phyloP scores from a whole-genome alignment of 2,329 filamentous ascomycete genomes.

The Lasiodiplodia theobromae region DNA sequence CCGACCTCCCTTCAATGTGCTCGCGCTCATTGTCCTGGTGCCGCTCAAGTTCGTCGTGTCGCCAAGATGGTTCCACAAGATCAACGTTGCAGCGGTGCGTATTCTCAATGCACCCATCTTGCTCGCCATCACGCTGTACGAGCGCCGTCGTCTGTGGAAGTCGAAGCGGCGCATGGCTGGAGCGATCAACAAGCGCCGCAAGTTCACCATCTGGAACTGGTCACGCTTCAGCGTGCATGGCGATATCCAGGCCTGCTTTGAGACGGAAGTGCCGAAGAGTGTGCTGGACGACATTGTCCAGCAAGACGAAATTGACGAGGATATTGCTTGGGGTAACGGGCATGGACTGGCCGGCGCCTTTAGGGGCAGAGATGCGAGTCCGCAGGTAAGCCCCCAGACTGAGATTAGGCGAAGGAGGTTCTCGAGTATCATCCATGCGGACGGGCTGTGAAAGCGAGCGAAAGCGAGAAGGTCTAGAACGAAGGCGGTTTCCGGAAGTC shows the following conservation, averaged over 20 bases:
- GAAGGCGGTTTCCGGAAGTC: not conserved
- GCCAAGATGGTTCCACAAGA: constrained; percentile 89
- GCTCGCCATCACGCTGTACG: constrained; percentile 72
- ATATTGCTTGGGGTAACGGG: constrained; percentile 42
- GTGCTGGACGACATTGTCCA: constrained; percentile 57
- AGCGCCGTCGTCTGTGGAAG: constrained; percentile 74
- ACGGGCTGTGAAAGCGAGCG: not conserved
- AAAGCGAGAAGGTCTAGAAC: constrained; percentile 10
- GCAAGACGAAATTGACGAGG: constrained; percentile 56
- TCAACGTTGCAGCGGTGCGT: constrained; percentile 79
- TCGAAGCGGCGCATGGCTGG: constrained; percentile 41
- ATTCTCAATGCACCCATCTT: constrained; percentile 78
- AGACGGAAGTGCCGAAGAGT: constrained; percentile 70
- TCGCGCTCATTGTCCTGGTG: constrained; percentile 75
- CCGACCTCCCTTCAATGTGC: constrained; percentile 81
- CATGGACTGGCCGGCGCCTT: constrained; percentile 25
- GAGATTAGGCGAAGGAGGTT: constrained; percentile 21
- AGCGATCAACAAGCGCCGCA: constrained; percentile 48
- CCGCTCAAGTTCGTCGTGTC: constrained; percentile 79
- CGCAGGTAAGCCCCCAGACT: constrained; percentile 15
- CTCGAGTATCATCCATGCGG: constrained; percentile 20
- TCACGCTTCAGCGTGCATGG: constrained; percentile 74
- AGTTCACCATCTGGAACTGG: constrained; percentile 68
- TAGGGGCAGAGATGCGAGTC: constrained; percentile 12
- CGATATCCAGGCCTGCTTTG: constrained; percentile 76